These are phyloP conservation scores for Pseudogymnoascus sp. DNA, from an alignment of 2,329 filamentous ascomycete species.

Conservation along the genomic window DNA sequence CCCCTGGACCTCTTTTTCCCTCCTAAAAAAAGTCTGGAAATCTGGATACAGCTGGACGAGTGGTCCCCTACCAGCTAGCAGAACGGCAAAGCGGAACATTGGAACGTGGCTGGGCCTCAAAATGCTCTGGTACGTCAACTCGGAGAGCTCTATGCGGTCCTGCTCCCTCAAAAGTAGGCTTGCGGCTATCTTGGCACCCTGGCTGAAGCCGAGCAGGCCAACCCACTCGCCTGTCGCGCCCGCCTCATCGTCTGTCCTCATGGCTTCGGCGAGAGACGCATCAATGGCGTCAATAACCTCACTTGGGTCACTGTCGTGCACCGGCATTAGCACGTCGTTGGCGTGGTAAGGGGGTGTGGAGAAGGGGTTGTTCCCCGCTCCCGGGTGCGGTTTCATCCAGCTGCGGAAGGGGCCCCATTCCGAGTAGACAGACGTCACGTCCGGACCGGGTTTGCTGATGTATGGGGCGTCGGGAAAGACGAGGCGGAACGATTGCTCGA, in stretches of 20 bases:
- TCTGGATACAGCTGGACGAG: conserved; percentile 39
- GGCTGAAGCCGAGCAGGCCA: conserved; percentile 57
- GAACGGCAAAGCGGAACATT: conserved; percentile 50
- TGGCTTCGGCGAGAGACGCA: conserved; percentile 31
- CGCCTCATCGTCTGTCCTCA: conserved; percentile 42
- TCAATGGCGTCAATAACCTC: neutral
- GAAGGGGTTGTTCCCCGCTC: neutral
- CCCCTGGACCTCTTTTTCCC: conserved; percentile 24
- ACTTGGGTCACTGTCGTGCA: too few species aligned
- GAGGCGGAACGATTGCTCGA: conserved; percentile 49
- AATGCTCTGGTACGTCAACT: neutral
- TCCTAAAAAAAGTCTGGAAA: too few species aligned
- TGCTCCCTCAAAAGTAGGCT: conserved; percentile 57
- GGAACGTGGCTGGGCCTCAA: neutral
- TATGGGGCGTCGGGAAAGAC: conserved; percentile 67
- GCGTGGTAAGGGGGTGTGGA: neutral
- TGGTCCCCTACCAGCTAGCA: conserved; percentile 55
- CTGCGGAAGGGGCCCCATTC: conserved; percentile 57
- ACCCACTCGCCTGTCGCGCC: conserved; percentile 49
- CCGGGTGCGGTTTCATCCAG: conserved; percentile 56
- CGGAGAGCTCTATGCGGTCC: conserved; percentile 30
- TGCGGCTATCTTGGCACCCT: conserved; percentile 55
- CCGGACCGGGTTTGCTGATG: conserved; percentile 51
- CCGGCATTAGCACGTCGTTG: neutral
- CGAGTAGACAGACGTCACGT: conserved; percentile 57